These are phyloP conservation scores for Trifolium repens DNA, from an alignment of 306 rosid genomes.

Conservation along the genomic window DNA sequence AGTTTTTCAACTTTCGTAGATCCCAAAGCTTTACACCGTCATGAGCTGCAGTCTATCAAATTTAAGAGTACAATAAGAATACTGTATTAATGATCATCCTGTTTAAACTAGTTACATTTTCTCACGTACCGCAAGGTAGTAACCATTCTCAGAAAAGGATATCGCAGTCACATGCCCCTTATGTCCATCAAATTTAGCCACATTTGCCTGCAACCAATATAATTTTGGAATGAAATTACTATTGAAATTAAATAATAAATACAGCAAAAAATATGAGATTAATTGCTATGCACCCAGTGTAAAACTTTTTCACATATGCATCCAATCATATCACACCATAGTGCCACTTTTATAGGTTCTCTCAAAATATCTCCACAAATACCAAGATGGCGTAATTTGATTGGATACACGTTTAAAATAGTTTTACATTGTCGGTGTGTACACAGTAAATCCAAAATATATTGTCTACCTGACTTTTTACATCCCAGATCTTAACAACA, in stretches of 20 bases:
- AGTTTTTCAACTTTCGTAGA: constrained; percentile 89
- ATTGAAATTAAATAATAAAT: constrained; percentile 13
- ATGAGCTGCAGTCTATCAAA: constrained; percentile 86
- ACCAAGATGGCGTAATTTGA: too few relatives aligned
- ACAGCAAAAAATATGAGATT: background rate
- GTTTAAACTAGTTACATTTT: constrained; percentile 3
- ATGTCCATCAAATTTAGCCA: constrained; percentile 94
- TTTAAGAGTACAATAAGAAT: constrained; percentile 41
- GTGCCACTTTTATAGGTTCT: too few relatives aligned
- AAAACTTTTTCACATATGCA: too few relatives aligned
- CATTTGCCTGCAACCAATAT: constrained; percentile 70
- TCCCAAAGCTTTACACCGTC: constrained; percentile 99
- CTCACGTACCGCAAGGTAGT: constrained; percentile 91
- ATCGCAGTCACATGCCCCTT: constrained; percentile 86
- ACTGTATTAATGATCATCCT: constrained; percentile 4
- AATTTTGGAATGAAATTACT: constrained; percentile 4
- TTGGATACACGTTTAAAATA: too few relatives aligned
- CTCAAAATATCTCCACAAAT: too few relatives aligned
- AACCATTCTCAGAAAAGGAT: constrained; percentile 96
- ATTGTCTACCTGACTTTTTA: constrained; percentile 86
- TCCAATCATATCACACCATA: too few relatives aligned
- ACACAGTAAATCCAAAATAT: background rate
- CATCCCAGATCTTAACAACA: constrained; percentile 97
- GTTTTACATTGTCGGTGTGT: too few relatives aligned
- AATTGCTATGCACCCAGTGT: too few relatives aligned